Base-by-base conservation (phyloP, 768 basidiomycete genomes). In the Suillus sp. region DNA sequence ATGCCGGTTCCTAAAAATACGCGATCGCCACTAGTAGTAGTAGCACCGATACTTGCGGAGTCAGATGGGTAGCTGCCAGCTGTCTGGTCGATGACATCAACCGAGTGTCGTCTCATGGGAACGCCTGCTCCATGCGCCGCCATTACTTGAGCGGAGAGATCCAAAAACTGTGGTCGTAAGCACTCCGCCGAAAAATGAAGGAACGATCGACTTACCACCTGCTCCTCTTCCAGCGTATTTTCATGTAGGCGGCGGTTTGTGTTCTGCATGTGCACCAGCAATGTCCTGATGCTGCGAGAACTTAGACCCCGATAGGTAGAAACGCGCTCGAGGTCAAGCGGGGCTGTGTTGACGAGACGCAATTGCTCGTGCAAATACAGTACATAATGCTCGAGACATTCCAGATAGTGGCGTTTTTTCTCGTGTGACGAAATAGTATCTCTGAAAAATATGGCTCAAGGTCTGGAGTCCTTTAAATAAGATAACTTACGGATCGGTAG, bases 341-440 rank as follows among this genome's bases (percentile, higher is more conserved):
- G 86, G 0, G 73, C 69, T 0, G 78, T 74, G 18, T 84, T 83
- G 13, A 86, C 71, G 53, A 84, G 80, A 0, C 76, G 76, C 45
- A 89, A 77, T 62, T 88, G 86, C 34, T 89, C 80, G 65, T 89
- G 88, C 13, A 91, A 77, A 67, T 85, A 90, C 34, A 81, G 70
- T 16, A 90, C 83, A 71, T 91, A 92, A 63, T 88, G 83, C 66
- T 92, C 90, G 8, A 92, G 74, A 66, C 87, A 89, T 67, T 89
- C 88, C 27, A 91, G 80, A 68, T 91, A 91, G 68, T 87, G 82
- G 2, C 90, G 77, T 68, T 91, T 91, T 69, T 91, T 91, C 69
- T 91, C 90, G 68, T 92, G 90, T 7, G 89, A 90, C 3, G 90
- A 87, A 61, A 92, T 90, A n/a, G 81, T 80, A 58, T 91, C 90